phyloP scores from a whole-genome alignment of 2,329 filamentous ascomycete genomes.

The Aquanectria penicillioides region DNA sequence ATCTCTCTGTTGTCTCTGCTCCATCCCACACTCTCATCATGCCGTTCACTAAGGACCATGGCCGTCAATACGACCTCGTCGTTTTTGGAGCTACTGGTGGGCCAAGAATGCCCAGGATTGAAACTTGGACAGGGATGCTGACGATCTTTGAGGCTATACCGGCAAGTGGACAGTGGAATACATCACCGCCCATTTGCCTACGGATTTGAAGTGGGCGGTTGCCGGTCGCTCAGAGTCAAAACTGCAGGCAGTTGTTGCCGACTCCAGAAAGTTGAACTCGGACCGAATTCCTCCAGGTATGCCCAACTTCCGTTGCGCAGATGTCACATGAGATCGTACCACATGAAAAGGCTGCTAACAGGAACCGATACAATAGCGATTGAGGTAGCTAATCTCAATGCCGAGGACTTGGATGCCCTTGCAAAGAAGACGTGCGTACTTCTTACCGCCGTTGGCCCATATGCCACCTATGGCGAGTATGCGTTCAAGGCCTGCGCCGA shows the following conservation, averaged over 20 bases:
- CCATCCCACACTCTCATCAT: slow-evolving; percentile 43
- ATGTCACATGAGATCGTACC: not conserved
- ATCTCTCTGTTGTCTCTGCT: no score
- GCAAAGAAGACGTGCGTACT: slow-evolving; percentile 66
- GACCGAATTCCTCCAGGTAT: slow-evolving; percentile 78
- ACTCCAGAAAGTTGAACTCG: slow-evolving; percentile 72
- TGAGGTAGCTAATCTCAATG: slow-evolving; percentile 61
- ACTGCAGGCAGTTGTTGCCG: slow-evolving; percentile 73
- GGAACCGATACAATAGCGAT: slow-evolving; percentile 50
- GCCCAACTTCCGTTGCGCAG: slow-evolving; percentile 21
- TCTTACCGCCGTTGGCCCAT: slow-evolving; percentile 70
- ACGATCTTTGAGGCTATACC: slow-evolving; percentile 74
- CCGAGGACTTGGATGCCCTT: slow-evolving; percentile 57
- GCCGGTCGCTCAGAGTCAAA: slow-evolving; percentile 84
- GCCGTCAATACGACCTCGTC: slow-evolving; percentile 66
- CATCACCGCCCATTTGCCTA: slow-evolving; percentile 75
- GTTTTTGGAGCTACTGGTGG: slow-evolving; percentile 68
- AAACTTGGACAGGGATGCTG: slow-evolving; percentile 9
- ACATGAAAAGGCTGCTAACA: slow-evolving; percentile 15
- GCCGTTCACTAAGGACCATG: slow-evolving; percentile 58
- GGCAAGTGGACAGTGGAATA: slow-evolving; percentile 81
- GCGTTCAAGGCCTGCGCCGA: slow-evolving; percentile 71
- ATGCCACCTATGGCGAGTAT: slow-evolving; percentile 64
- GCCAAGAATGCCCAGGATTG: slow-evolving; percentile 13
- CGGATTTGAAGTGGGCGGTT: slow-evolving; percentile 86